A percentile compares a stretch with the other conserved stretches of the same genome.
Evolutionary conservation across 2,329 filamentous ascomycete species (phyloP).

Genomic region (Rutstroemia sp.): DNA sequence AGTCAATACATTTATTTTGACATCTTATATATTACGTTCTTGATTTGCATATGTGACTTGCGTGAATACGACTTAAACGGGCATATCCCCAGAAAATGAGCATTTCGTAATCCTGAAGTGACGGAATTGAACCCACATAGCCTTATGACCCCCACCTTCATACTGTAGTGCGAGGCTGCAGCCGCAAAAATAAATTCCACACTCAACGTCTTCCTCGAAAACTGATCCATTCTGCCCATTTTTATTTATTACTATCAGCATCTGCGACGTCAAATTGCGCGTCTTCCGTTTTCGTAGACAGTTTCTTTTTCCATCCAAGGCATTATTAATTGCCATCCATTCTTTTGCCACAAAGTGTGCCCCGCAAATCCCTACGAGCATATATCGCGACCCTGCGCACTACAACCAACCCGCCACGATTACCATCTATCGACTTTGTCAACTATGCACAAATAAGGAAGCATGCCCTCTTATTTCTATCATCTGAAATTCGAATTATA

Average conservation of each 20-base stretch:
- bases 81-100: background rate
- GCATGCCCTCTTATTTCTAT: slow-evolving; percentile 46
- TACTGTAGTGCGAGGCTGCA: slow-evolving; percentile 7
- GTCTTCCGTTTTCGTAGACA: background rate
- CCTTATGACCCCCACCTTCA: background rate
- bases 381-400: background rate
- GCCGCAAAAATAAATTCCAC: background rate
- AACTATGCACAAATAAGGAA: background rate
- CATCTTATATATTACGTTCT: background rate
- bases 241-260: background rate
- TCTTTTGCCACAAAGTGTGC: background rate
- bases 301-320: no score
- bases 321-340: no score
- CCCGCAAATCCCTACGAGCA: background rate
- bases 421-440: no score
- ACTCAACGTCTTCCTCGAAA: background rate
- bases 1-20: slow-evolving; percentile 8
- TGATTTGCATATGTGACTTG: background rate
- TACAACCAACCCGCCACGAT: background rate
- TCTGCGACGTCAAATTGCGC: background rate
- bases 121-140: background rate
- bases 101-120: background rate
- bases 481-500: slow-evolving; percentile 63
- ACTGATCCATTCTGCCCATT: background rate
- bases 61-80: background rate